These are phyloP conservation scores for Logfia minima DNA, from an alignment of 129 eudicot species.

Conservation along the genomic window DNA sequence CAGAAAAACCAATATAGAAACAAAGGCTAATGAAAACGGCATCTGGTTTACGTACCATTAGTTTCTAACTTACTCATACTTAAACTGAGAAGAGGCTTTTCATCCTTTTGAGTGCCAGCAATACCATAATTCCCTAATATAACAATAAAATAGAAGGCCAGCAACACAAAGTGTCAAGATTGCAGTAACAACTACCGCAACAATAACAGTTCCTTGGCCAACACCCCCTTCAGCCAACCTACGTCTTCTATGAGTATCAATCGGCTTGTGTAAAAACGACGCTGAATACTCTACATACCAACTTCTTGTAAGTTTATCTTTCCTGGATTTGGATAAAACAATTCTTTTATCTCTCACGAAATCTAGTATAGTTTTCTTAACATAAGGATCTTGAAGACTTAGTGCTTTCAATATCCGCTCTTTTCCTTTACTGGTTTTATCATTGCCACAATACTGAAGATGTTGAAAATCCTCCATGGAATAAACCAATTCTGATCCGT, in stretches of 20 bases:
- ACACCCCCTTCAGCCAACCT: slow-evolving; percentile 46
- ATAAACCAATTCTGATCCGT: slow-evolving; percentile 55
- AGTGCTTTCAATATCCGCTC: slow-evolving; percentile 25
- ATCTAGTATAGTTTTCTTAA: slow-evolving; percentile 50
- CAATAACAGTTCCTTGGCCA: slow-evolving; percentile 42
- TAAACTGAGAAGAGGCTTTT: slow-evolving; percentile 55
- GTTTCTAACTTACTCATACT: slow-evolving; percentile 40
- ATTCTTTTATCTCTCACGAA: slow-evolving; percentile 50
- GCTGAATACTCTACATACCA: slow-evolving; percentile 51
- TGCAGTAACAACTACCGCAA: slow-evolving; percentile 70
- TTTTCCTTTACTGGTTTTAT: slow-evolving; percentile 26
- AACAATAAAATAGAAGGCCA: slow-evolving; percentile 54
- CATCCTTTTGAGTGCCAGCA: slow-evolving; percentile 45
- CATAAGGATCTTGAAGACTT: slow-evolving; percentile 42
- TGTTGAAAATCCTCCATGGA: slow-evolving; percentile 54
- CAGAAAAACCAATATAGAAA: slow-evolving; percentile 1
- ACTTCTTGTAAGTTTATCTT: slow-evolving; percentile 38
- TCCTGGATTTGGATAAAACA: slow-evolving; percentile 43
- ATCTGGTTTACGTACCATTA: slow-evolving; percentile 13
- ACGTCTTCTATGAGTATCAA: slow-evolving; percentile 38
- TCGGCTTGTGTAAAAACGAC: slow-evolving; percentile 26
- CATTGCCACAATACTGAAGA: slow-evolving; percentile 25
- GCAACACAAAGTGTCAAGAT: slow-evolving; percentile 53
- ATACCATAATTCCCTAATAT: slow-evolving; percentile 37
- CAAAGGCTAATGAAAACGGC: background rate